These are phyloP conservation scores for Fusarium setosum DNA, from an alignment of 2,329 filamentous ascomycete genomes.

Conservation along the genomic window DNA sequence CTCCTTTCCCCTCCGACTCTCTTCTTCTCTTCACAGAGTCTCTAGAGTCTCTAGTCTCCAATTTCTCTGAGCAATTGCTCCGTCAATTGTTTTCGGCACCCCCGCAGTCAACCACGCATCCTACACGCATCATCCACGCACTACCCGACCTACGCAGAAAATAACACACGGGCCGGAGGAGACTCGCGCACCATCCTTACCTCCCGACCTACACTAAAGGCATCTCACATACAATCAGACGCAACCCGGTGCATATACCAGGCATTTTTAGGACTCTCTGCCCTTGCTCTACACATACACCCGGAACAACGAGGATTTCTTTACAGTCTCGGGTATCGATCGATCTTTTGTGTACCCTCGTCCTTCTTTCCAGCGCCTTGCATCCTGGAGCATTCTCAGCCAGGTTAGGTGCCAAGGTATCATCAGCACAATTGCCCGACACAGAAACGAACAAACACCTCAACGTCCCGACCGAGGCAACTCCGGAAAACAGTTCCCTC, in stretches of 20 bases:
- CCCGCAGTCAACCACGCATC: not conserved
- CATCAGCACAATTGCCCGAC: conserved; percentile 32
- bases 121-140: not conserved
- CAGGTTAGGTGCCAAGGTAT: conserved; percentile 31
- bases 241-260: conserved; percentile 3
- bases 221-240: conserved; percentile 13
- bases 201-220: conserved; percentile 11
- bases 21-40: conserved; percentile 14
- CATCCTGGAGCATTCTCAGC: conserved; percentile 15
- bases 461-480: conserved; percentile 25
- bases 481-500: conserved; percentile 21
- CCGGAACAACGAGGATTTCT: conserved; percentile 15
- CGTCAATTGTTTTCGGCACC: conserved; percentile 24
- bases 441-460: conserved; percentile 26
- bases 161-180: not conserved
- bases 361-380: conserved; percentile 17
- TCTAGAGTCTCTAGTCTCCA: conserved; percentile 23
- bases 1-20: conserved; percentile 12
- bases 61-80: conserved; percentile 22
- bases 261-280: conserved; percentile 10
- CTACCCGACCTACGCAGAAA: conserved; percentile 2
- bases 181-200: not conserved
- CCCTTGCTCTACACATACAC: conserved; percentile 14
- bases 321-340: conserved; percentile 21
- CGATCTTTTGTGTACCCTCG: conserved; percentile 22